These are phyloP conservation scores for Dalechampia spathulata DNA, from an alignment of 441 rosid species.

Conservation along the genomic window DNA sequence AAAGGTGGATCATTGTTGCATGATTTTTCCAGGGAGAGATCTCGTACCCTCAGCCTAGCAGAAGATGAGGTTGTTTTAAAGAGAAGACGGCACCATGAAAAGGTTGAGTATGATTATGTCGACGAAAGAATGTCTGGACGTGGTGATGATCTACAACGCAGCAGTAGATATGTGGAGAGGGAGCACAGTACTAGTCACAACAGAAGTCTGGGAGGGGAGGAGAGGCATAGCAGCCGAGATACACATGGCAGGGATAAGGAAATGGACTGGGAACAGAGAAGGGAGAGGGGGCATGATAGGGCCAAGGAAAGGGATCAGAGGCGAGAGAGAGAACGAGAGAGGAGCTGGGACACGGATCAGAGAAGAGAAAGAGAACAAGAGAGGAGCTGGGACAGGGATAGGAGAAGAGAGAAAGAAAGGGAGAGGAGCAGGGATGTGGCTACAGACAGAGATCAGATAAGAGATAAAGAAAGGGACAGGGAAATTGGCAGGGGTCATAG, in stretches of 20 bases:
- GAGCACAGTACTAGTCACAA: constrained; percentile 29
- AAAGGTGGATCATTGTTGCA: constrained; percentile 40
- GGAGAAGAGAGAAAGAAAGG: constrained; percentile 29
- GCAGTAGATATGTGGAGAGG: constrained; percentile 33
- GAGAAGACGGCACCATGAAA: constrained; percentile 24
- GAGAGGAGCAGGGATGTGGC: constrained; percentile 35
- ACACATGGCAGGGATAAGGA: constrained; percentile 38
- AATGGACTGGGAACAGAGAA: constrained; percentile 22
- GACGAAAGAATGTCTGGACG: constrained; percentile 22
- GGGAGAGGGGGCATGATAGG: constrained; percentile 37
- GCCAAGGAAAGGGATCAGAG: constrained; percentile 24
- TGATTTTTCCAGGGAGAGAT: constrained; percentile 43
- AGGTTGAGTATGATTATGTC: constrained; percentile 23
- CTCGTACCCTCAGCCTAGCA: constrained; percentile 37
- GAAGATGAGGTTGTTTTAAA: constrained; percentile 39
- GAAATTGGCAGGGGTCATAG: constrained; percentile 26
- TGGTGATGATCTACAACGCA: constrained; percentile 26
- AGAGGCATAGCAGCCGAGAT: constrained; percentile 30
- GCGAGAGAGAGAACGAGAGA: constrained; percentile 21
- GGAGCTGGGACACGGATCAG: constrained; percentile 30
- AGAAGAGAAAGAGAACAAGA: constrained; percentile 39
- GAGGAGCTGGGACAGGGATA: constrained; percentile 41
- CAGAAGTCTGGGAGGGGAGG: constrained; percentile 33
- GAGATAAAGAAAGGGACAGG: constrained; percentile 31
- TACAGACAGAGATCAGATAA: constrained; percentile 9